Conservation (phyloP, 257 asterid genomes). For the Buddleja alternifolia region DNA sequence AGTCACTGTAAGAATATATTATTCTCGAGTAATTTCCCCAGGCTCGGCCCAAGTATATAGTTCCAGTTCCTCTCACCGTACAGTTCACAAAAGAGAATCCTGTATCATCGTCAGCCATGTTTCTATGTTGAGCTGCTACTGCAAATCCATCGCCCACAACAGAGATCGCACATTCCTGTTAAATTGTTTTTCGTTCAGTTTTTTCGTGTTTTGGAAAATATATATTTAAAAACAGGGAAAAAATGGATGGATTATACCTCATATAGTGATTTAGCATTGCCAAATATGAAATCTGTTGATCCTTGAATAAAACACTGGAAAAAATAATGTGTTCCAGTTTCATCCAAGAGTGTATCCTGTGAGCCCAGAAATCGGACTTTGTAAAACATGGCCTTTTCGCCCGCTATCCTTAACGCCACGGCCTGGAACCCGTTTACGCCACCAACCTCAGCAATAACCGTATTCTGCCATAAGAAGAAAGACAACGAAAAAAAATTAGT, state of each 20-base stretch:
- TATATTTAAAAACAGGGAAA: not conserved
- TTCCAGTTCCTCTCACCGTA: slow-evolving; percentile 52
- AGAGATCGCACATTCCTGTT: slow-evolving; percentile 59
- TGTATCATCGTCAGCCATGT: slow-evolving; percentile 50
- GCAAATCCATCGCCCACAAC: slow-evolving; percentile 51
- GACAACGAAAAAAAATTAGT: not conserved
- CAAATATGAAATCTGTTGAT: slow-evolving; percentile 76
- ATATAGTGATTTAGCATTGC: slow-evolving; percentile 71
- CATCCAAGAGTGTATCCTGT: slow-evolving; percentile 81
- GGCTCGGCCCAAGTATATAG: slow-evolving; percentile 68
- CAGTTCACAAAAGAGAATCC: slow-evolving; percentile 87
- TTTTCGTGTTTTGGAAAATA: not conserved
- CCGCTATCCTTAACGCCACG: slow-evolving; percentile 68
- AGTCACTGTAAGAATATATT: slow-evolving; percentile 46
- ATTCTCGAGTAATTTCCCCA: slow-evolving; percentile 73
- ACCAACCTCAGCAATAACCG: slow-evolving; percentile 40
- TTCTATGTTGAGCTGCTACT: slow-evolving; percentile 76
- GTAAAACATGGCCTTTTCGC: slow-evolving; percentile 73
- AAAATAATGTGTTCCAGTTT: slow-evolving; percentile 61
- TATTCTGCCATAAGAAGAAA: slow-evolving; percentile 48
- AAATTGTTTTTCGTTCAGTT: not conserved
- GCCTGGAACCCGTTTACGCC: slow-evolving; percentile 62
- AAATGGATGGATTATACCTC: slow-evolving; percentile 39
- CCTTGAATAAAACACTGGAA: slow-evolving; percentile 72
- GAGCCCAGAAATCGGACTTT: slow-evolving; percentile 69